These are phyloP conservation scores for Phytophthora nicotianae DNA, from an alignment of 352 stramenopile species.

Conservation along the genomic window DNA sequence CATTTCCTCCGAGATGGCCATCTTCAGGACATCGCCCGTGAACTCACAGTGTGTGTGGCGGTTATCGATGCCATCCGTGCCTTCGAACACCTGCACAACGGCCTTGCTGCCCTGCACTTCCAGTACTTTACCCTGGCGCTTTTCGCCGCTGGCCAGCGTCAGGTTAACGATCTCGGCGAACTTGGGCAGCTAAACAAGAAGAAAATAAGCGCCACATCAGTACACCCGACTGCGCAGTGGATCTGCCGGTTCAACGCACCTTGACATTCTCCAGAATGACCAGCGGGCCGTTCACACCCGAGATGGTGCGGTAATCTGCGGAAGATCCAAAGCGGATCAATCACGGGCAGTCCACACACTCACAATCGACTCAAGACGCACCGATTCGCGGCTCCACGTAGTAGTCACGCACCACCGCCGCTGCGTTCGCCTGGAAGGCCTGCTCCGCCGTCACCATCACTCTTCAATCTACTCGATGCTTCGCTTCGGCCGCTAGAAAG, in stretches of 20 bases:
- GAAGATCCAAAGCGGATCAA: slow-evolving; percentile 22
- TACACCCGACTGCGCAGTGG: slow-evolving; percentile 1
- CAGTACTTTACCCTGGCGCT: slow-evolving; percentile 93
- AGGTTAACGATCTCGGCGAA: slow-evolving; percentile 99
- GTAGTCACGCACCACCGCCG: slow-evolving; percentile 86
- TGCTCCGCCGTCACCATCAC: slow-evolving; percentile 70
- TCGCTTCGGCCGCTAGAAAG: slow-evolving; percentile 19
- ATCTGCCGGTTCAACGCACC: slow-evolving; percentile 45
- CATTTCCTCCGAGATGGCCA: slow-evolving; percentile 99
- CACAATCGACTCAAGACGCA: slow-evolving; percentile 31
- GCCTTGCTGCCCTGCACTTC: slow-evolving; percentile 98
- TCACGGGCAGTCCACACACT: background rate
- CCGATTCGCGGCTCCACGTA: slow-evolving; percentile 86
- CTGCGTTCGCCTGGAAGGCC: slow-evolving; percentile 75
- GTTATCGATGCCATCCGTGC: slow-evolving; percentile 99
- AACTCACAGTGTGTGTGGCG: slow-evolving; percentile 98
- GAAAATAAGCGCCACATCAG: background rate
- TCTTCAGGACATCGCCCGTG: slow-evolving; percentile 98
- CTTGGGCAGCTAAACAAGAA: slow-evolving; percentile 88
- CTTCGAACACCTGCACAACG: slow-evolving; percentile 98
- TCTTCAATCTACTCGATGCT: slow-evolving; percentile 29
- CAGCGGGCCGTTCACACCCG: slow-evolving; percentile 97
- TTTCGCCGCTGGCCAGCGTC: slow-evolving; percentile 95
- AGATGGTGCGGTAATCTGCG: slow-evolving; percentile 97
- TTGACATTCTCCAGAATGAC: slow-evolving; percentile 99